Conservation (phyloP, 768 basidiomycete genomes). For the Suillus decipiens region DNA sequence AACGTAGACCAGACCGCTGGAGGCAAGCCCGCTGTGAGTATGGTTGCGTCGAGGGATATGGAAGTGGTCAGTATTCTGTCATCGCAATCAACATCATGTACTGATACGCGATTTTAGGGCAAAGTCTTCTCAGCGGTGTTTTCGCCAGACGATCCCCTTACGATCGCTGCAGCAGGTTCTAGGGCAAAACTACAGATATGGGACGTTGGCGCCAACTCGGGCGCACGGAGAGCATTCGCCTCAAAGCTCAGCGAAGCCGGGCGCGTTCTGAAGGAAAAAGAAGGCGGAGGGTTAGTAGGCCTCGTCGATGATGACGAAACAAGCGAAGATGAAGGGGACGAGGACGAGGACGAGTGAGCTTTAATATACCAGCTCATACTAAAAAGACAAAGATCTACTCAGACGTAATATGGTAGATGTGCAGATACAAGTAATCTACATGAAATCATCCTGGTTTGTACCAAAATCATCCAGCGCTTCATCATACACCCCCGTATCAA, state of each 20-base stretch:
- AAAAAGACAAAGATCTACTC: slow-evolving; percentile 15
- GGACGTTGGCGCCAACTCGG: slow-evolving; percentile 86
- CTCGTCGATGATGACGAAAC: slow-evolving; percentile 73
- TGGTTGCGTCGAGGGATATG: slow-evolving; percentile 86
- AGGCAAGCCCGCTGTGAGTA: slow-evolving; percentile 73
- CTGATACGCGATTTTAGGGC: slow-evolving; percentile 55
- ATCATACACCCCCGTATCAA: slow-evolving; percentile 82
- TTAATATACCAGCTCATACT: slow-evolving; percentile 3
- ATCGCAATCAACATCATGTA: not conserved
- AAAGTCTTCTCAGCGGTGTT: slow-evolving; percentile 92
- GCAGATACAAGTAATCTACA: slow-evolving; percentile 55
- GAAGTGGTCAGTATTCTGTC: slow-evolving; percentile 67
- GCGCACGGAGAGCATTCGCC: slow-evolving; percentile 82
- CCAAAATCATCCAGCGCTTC: slow-evolving; percentile 92
- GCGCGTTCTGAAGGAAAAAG: slow-evolving; percentile 62
- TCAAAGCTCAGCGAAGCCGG: slow-evolving; percentile 77
- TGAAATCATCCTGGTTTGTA: slow-evolving; percentile 77
- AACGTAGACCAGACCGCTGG: slow-evolving; percentile 71
- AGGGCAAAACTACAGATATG: slow-evolving; percentile 94
- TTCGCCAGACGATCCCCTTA: slow-evolving; percentile 94
- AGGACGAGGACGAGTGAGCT: slow-evolving; percentile 33
- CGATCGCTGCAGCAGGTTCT: slow-evolving; percentile 91
- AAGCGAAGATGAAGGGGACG: slow-evolving; percentile 51
- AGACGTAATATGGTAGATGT: slow-evolving; percentile 11
- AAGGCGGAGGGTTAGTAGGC: slow-evolving; percentile 67